Evolutionary conservation across 163 green algal genomes (phyloP).

Genomic region (Botryococcus braunii): DNA sequence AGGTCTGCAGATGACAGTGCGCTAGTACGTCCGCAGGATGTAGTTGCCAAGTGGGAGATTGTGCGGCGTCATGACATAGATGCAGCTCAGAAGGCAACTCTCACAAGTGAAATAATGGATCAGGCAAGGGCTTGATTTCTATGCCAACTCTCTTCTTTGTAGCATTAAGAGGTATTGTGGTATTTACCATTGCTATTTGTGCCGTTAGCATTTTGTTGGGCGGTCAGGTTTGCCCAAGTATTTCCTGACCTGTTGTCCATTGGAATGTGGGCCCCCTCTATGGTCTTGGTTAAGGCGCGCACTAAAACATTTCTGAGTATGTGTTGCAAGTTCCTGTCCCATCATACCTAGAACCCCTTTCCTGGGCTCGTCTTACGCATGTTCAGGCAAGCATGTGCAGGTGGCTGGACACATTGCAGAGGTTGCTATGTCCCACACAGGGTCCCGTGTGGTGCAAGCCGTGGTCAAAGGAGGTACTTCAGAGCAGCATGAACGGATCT

Average conservation of each 20-base stretch:
- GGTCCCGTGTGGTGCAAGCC: conserved; percentile 72
- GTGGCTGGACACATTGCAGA: conserved; percentile 47
- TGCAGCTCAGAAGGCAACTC: conserved; percentile 30
- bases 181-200: neutral
- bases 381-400: too few relatives aligned
- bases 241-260: too few relatives aligned
- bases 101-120: conserved; percentile 11
- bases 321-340: too few relatives aligned
- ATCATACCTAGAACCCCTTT: too few relatives aligned
- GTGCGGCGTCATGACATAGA: conserved; percentile 47
- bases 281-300: too few relatives aligned
- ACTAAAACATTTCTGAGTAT: too few relatives aligned
- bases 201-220: neutral
- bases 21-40: too few relatives aligned
- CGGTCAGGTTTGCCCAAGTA: neutral
- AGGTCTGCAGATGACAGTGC: too few relatives aligned
- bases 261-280: too few relatives aligned
- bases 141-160: neutral
- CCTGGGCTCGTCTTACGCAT: too few relatives aligned
- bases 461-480: conserved; percentile 58
- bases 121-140: neutral
- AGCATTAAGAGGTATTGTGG: neutral
- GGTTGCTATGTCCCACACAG: conserved; percentile 60
- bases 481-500: conserved; percentile 21
- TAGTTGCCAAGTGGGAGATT: conserved; percentile 58